Percentiles rank a stretch among this genome's conserved stretches.
Evolutionary conservation across 208 protist species (phyloP).

Genomic region (Entamoeba dispar): DNA sequence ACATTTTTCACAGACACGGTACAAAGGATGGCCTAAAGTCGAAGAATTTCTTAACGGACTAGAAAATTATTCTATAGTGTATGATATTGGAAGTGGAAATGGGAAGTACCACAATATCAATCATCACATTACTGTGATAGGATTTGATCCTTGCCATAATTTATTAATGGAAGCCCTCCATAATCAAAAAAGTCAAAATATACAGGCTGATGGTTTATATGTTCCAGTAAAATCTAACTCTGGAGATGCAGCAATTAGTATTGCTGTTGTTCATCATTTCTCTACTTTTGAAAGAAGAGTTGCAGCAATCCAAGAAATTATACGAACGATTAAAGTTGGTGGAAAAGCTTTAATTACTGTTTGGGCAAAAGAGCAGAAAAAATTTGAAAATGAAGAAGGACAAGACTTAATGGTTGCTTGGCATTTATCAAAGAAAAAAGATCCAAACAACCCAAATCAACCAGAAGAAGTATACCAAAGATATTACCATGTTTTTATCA

Average conservation of each 20-base stretch:
- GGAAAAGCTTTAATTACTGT: constrained; percentile 12
- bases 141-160: neutral
- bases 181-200: neutral
- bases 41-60: neutral
- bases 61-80: neutral
- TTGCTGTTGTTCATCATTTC: constrained; percentile 20
- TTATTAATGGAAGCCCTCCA: neutral
- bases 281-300: constrained; percentile 10
- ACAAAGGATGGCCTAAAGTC: constrained; percentile 9
- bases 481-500: constrained; percentile 18
- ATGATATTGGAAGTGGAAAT: constrained; percentile 19
- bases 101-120: constrained; percentile 6
- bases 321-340: neutral
- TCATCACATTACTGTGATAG: neutral
- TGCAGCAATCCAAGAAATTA: constrained; percentile 5
- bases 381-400: neutral
- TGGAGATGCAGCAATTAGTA: constrained; percentile 6
- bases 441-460: neutral
- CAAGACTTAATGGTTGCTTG: constrained; percentile 3
- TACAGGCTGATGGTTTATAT: neutral
- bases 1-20: constrained; percentile 16
- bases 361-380: constrained; percentile 6
- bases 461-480: neutral
- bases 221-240: neutral
- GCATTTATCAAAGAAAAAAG: neutral